Evolutionary conservation across 257 asterid species (phyloP).

Genomic region (Paraleonurus japonicus): DNA sequence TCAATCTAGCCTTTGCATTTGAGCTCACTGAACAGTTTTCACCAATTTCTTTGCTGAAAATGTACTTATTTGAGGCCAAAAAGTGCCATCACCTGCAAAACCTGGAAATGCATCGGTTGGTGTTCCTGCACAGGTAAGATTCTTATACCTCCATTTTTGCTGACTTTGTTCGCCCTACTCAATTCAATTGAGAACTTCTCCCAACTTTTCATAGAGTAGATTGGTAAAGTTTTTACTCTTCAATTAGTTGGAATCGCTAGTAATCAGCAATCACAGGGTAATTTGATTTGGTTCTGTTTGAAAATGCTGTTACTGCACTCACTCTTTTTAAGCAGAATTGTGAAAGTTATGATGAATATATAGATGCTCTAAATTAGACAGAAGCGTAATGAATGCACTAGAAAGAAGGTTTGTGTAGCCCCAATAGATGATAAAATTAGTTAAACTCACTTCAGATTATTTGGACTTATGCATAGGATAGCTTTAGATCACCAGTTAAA

Average conservation of each 20-base stretch:
- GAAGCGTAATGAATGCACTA: not conserved
- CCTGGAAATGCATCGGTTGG: constrained; percentile 67
- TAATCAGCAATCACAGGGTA: not conserved
- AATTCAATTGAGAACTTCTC: not conserved
- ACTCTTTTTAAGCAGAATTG: not conserved
- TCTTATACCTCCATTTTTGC: constrained; percentile 1
- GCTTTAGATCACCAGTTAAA: not conserved
- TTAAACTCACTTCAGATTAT: not conserved
- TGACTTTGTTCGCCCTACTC: not conserved
- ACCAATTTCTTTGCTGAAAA: constrained; percentile 71
- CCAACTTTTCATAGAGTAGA: not conserved
- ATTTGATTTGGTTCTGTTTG: constrained; percentile 1
- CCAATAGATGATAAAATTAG: not conserved
- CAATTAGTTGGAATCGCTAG: not conserved
- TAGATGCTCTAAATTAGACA: not conserved
- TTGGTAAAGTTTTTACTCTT: not conserved
- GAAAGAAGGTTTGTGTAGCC: not conserved
- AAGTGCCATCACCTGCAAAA: constrained; percentile 56
- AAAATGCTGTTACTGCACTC: constrained; percentile 4
- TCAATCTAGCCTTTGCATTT: constrained; percentile 88
- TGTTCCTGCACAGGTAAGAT: constrained; percentile 69
- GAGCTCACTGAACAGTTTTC: constrained; percentile 81
- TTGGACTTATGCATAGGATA: not conserved
- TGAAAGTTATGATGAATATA: not conserved
- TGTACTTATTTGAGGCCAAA: constrained; percentile 78